A percentile compares a stretch with the other conserved stretches of the same genome.
Conservation (phyloP, 805 yeast species). For the Pichia occidentalis region DNA sequence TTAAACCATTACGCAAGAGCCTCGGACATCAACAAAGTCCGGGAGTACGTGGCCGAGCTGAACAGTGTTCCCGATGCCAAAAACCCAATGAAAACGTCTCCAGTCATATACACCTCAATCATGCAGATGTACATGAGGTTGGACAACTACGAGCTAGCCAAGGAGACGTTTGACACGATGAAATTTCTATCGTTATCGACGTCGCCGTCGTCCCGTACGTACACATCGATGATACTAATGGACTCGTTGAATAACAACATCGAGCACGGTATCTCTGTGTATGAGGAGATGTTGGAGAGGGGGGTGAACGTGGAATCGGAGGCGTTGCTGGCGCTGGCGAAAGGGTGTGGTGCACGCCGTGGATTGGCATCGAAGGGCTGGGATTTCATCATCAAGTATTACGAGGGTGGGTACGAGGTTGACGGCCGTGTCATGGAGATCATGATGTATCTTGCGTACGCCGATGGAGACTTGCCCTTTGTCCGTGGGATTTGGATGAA, state of each 20-base stretch:
- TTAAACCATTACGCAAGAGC: conserved; percentile 39
- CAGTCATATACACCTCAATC: conserved; percentile 46
- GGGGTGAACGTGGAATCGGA: conserved; percentile 33
- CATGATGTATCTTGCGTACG: conserved; percentile 70
- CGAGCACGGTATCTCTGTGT: conserved; percentile 71
- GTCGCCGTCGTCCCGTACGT: conserved; percentile 61
- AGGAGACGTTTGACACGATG: conserved; percentile 74
- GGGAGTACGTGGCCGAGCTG: conserved; percentile 32
- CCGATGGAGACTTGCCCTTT: conserved; percentile 69
- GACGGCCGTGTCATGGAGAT: conserved; percentile 47
- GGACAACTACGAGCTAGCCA: conserved; percentile 52
- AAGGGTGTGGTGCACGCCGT: conserved; percentile 55
- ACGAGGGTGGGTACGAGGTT: conserved; percentile 32
- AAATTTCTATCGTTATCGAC: conserved; percentile 65
- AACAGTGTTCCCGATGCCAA: conserved; percentile 10
- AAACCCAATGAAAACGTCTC: conserved; percentile 15
- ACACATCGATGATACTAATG: conserved; percentile 63
- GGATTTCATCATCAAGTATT: conserved; percentile 65
- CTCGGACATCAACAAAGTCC: conserved; percentile 33
- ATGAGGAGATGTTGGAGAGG: conserved; percentile 52
- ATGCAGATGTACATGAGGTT: conserved; percentile 54
- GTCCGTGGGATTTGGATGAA: conserved; percentile 57
- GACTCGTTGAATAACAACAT: conserved; percentile 56
- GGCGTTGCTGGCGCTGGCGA: conserved; percentile 52
- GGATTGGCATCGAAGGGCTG: conserved; percentile 57